Base-by-base conservation (phyloP, 148 eudicot genomes). In the Camellia japonica region DNA sequence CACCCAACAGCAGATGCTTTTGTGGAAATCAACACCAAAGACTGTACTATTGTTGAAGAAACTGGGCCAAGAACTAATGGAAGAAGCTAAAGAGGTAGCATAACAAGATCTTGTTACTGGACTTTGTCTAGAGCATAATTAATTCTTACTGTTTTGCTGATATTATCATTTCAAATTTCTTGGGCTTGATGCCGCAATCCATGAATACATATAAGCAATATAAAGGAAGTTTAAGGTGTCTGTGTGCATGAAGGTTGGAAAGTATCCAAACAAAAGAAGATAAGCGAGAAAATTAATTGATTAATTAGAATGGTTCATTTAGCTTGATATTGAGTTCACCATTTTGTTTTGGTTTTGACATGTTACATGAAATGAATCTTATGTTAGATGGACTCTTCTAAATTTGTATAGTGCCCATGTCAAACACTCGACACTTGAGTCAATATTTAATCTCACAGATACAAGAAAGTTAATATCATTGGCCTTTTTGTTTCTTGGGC, bases 1-100 rank as follows among this genome's bases (percentile, higher is more conserved):
- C 86, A 96, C 99, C 67, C 99, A 96, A 86, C 98, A 96, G 77
- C 99, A 96, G 92, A 96, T 96, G 99, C 97, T 96, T 82, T 74
- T 96, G 94, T 96, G 99, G 99, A 96, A 96, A 86, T 92, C 99
- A 67, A 80, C 88, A n/a, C 99, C 99, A 47, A 96, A 91, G 85
- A 96, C 98, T 78, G 99, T 90, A 65, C 85, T 96, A 41, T 83
- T 96, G 82, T 81, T 96, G 83, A 96, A 96, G 88, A 96, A 96
- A 82, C 84, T 93, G 75, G 99, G 99, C 23, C 84, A 85, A 83
- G 99, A 90, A 71, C 97, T 96, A 78, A 91, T 96, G 93, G 99
- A 93, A 82, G 86, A 96, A 88, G 97, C 99, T 84, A 92, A 96
- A 92, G 97, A 96, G 95, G 99, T 96, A 88, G 60, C 41, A 63